Evolutionary conservation across 179 eudicot species (phyloP).

Genomic region (Corrigiola litoralis): DNA sequence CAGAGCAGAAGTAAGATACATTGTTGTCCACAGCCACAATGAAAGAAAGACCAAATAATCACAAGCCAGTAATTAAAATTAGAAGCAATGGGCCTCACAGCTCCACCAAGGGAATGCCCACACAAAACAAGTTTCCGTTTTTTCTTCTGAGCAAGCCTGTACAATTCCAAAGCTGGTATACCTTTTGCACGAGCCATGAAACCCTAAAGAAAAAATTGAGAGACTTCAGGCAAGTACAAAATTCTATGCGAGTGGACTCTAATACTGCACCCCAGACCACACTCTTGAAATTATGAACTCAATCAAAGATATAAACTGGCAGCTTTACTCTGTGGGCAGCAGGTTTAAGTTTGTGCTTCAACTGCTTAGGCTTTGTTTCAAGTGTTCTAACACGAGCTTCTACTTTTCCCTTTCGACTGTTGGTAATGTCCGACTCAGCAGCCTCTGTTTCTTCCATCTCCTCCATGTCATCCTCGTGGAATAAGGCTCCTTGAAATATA

Average conservation of each 20-base stretch:
- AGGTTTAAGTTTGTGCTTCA: slow-evolving; percentile 55
- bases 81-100: slow-evolving; percentile 50
- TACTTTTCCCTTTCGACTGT: slow-evolving; percentile 31
- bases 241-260: not conserved
- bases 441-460: slow-evolving; percentile 41
- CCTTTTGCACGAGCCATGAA: slow-evolving; percentile 99
- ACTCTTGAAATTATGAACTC: not conserved
- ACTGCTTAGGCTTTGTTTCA: slow-evolving; percentile 57
- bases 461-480: slow-evolving; percentile 65
- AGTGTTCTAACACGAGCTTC: slow-evolving; percentile 40
- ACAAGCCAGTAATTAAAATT: slow-evolving; percentile 6
- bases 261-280: not conserved
- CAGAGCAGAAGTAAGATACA: slow-evolving; percentile 6
- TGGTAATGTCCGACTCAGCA: slow-evolving; percentile 37
- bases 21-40: not conserved
- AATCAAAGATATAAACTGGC: slow-evolving; percentile 2
- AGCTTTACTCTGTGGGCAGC: slow-evolving; percentile 92
- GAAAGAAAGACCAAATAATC: slow-evolving; percentile 1
- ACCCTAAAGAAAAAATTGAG: slow-evolving; percentile 45
- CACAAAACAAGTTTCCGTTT: slow-evolving; percentile 88
- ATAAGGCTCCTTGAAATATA: slow-evolving; percentile 95
- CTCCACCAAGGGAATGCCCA: slow-evolving; percentile 99
- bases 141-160: slow-evolving; percentile 96
- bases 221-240: not conserved
- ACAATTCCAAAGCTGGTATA: slow-evolving; percentile 91